Base-by-base conservation (phyloP, 2,329 filamentous ascomycete species). In the Aspergillus ibericus region DNA sequence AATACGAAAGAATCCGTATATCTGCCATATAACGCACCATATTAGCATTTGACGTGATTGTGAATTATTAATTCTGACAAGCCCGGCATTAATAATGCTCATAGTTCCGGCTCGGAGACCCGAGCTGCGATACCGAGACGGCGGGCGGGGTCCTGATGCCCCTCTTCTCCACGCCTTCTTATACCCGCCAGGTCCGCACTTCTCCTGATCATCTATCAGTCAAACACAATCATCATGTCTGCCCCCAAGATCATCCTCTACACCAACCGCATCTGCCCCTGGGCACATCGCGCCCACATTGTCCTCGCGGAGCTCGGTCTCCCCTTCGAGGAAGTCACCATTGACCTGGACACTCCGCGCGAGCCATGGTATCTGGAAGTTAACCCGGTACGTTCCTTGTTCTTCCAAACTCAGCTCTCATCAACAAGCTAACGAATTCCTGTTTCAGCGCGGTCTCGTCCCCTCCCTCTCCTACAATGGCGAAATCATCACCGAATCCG, bases 241-340 rank as follows among this genome's bases (percentile, higher is more conserved):
- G 47, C 68, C 8, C 73, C 73, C 18, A 84, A 84, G 64, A 85
- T 90, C 72, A 87, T 78, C 32, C 78, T 91, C 42, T 92, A 92
- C 77, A 91, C 88, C 50, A 88, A 87, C 78, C 86, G 86, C 65
- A 53, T 65, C 51, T 92, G 89, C 72, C 89, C 89, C 20, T 92
- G 84, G 73, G 90, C 89, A 15, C 90, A 93, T 70, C 88, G 91
- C 35, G 89, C 85, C 1, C 88, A 92, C 66, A 91, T 92, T 59
- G 83, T 83, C 5, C 81, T 92, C 25, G 81, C 83, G 29, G 89
- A 92, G 69, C 82, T 89, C 12, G 81, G 81, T 10, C 70, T 92
- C 29, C 79, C 84, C 0, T 90, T 85, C 67, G 86, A 90, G 58
- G 87, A 91, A 64, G 86, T 90, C 60, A 84, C 86, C 58, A 89